Evolutionary conservation across 768 basidiomycete species (phyloP).

Genomic region (Panaeolus papilionaceus): DNA sequence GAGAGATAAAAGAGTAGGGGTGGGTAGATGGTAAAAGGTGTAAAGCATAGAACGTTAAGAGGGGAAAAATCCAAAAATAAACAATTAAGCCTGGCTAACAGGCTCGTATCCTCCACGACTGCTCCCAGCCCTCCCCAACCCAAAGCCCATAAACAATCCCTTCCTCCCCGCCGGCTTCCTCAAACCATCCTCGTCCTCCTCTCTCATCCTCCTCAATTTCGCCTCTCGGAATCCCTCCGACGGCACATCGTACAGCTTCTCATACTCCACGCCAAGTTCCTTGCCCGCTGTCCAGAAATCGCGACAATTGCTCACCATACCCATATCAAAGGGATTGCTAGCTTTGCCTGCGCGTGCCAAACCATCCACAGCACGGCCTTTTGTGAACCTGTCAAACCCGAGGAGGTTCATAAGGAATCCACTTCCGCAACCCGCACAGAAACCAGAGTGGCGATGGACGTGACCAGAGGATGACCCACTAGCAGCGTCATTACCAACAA

Average conservation of each 20-base stretch:
- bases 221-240: conserved; percentile 83
- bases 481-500: conserved; percentile 34
- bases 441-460: conserved; percentile 54
- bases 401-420: conserved; percentile 89
- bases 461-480: conserved; percentile 35
- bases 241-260: conserved; percentile 88
- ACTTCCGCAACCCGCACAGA: conserved; percentile 52
- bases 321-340: conserved; percentile 92
- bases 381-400: conserved; percentile 94
- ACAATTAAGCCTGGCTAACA: conserved; percentile 59
- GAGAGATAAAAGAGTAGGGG: conserved; percentile 1
- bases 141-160: conserved; percentile 62
- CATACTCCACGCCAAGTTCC: conserved; percentile 91
- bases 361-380: conserved; percentile 87
- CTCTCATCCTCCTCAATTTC: conserved; percentile 61
- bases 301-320: conserved; percentile 77
- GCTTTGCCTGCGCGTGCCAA: conserved; percentile 78
- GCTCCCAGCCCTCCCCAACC: conserved; percentile 54
- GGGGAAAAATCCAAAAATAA: not conserved
- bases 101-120: conserved; percentile 69
- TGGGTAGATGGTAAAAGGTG: not conserved
- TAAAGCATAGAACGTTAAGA: not conserved
- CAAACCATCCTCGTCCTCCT: conserved; percentile 60
- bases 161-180: conserved; percentile 45
- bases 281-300: conserved; percentile 94